phyloP scores from a whole-genome alignment of 1,284 basidiomycete species.

The Coniophora puteana region DNA sequence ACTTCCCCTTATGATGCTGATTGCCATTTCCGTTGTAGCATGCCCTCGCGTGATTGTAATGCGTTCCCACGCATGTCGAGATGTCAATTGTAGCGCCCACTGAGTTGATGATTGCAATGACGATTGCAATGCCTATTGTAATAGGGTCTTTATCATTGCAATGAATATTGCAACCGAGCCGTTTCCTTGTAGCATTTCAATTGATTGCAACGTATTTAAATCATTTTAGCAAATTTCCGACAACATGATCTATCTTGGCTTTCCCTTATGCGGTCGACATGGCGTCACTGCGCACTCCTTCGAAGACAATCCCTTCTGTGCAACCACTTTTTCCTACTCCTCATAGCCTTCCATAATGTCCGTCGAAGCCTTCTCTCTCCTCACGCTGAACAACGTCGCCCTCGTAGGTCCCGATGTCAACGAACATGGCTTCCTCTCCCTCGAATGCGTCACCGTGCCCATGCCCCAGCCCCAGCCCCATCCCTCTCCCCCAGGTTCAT shows the following conservation, averaged over 20 bases:
- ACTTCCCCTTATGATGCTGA: too few relatives aligned
- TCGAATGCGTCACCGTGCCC: conserved; percentile 54
- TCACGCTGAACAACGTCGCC: conserved; percentile 46
- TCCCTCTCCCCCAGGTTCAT: background rate
- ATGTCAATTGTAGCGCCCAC: too few relatives aligned
- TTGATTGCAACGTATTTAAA: too few relatives aligned
- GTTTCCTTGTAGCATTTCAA: too few relatives aligned
- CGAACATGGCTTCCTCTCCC: conserved; percentile 41
- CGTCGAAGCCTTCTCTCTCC: conserved; percentile 49
- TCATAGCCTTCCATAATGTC: conserved; percentile 5
- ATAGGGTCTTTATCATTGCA: too few relatives aligned
- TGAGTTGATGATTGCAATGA: too few relatives aligned
- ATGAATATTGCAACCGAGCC: too few relatives aligned
- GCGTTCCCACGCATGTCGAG: too few relatives aligned
- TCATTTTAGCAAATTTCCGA: too few relatives aligned
- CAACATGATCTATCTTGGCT: background rate
- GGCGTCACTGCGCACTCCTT: background rate
- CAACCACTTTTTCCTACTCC: background rate
- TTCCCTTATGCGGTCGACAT: background rate
- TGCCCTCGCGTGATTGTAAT: too few relatives aligned
- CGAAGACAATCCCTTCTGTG: background rate
- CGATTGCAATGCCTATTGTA: too few relatives aligned
- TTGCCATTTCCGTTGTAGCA: too few relatives aligned
- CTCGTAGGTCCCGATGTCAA: conserved; percentile 30
- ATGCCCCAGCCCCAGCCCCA: conserved; percentile 20